Conservation (phyloP, 257 asterid genomes). For the Ligustrum vulgare region DNA sequence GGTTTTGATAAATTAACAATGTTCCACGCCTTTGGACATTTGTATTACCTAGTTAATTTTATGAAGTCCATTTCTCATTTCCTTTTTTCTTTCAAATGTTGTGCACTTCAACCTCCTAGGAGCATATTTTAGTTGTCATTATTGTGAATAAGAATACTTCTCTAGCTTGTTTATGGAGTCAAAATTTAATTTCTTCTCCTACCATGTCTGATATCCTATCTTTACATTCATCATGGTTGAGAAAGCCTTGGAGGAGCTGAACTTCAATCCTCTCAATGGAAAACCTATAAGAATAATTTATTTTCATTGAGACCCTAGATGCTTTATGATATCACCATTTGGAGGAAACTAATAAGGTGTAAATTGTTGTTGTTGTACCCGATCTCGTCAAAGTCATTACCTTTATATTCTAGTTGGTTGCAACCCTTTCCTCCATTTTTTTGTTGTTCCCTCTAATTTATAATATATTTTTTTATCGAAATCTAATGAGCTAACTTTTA, state of each 20-base stretch:
- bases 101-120: background rate
- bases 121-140: background rate
- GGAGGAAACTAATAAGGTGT: too few relatives aligned
- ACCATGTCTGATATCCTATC: background rate
- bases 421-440: too few relatives aligned
- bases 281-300: constrained; percentile 80
- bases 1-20: too few relatives aligned
- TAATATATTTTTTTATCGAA: too few relatives aligned
- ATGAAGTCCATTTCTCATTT: background rate
- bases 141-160: background rate
- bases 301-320: constrained; percentile 86
- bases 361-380: too few relatives aligned
- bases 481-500: too few relatives aligned
- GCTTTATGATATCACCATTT: too few relatives aligned
- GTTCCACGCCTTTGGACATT: too few relatives aligned
- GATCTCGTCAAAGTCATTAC: too few relatives aligned
- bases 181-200: background rate
- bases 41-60: too few relatives aligned
- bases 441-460: too few relatives aligned
- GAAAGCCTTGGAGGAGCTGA: constrained; percentile 71
- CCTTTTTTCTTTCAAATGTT: background rate
- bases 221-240: constrained; percentile 48
- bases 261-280: constrained; percentile 85
- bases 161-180: background rate
- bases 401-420: too few relatives aligned